These are phyloP conservation scores for Populus euphratica DNA, from an alignment of 345 rosid genomes.

Conservation along the genomic window DNA sequence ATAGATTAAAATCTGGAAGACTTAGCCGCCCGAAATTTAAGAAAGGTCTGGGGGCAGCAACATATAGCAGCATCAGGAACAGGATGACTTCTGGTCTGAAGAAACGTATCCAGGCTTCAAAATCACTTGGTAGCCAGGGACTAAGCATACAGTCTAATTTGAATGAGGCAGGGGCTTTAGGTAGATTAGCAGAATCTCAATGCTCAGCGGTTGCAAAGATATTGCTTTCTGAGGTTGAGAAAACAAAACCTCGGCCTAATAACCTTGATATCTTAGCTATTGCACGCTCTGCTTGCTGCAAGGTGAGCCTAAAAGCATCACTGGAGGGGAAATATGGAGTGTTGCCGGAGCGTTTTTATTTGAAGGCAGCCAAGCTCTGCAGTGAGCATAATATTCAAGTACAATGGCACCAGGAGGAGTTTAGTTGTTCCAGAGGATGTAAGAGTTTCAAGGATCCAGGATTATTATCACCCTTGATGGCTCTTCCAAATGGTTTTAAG, in stretches of 20 bases:
- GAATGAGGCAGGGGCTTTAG: slow-evolving; percentile 36
- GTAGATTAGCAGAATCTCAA: slow-evolving; percentile 55
- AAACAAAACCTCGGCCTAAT: slow-evolving; percentile 82
- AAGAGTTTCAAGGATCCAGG: slow-evolving; percentile 45
- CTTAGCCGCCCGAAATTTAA: slow-evolving; percentile 82
- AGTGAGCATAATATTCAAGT: slow-evolving; percentile 81
- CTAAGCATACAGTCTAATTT: slow-evolving; percentile 35
- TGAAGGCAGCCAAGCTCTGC: slow-evolving; percentile 91
- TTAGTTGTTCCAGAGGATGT: slow-evolving; percentile 76
- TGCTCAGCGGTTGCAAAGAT: slow-evolving; percentile 66
- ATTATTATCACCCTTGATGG: slow-evolving; percentile 34
- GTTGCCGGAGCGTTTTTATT: slow-evolving; percentile 67
- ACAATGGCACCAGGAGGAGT: slow-evolving; percentile 85
- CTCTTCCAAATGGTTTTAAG: slow-evolving; percentile 37
- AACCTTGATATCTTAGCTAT: slow-evolving; percentile 70
- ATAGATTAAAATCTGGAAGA: slow-evolving; percentile 85
- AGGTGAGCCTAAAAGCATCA: slow-evolving; percentile 63
- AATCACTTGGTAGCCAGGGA: slow-evolving; percentile 38
- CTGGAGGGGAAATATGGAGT: slow-evolving; percentile 70
- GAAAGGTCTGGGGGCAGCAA: slow-evolving; percentile 73
- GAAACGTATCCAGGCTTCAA: slow-evolving; percentile 70
- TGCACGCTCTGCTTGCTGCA: slow-evolving; percentile 89
- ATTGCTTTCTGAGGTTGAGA: slow-evolving; percentile 61
- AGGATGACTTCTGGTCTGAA: slow-evolving; percentile 59
- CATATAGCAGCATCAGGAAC: slow-evolving; percentile 76